Evolutionary conservation across 2,329 filamentous ascomycete genomes (phyloP), one percentile per base, ranked within the genome.

Genomic region (Rhynchosporium agropyri): DNA sequence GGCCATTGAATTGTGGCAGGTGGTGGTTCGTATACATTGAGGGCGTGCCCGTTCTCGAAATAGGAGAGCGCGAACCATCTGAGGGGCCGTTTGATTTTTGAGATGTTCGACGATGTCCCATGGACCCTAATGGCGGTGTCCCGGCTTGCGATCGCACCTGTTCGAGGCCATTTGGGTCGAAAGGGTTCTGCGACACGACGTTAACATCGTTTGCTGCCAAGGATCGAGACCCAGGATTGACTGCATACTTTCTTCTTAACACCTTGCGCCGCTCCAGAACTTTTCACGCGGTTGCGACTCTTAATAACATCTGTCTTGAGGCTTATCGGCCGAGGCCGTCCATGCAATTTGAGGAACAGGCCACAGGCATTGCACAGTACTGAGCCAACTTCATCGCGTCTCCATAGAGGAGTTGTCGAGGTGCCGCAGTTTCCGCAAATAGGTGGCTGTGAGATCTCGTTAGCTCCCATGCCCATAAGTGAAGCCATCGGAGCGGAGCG

Each of bases 261-360:
- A 53, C 88, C 87, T 67, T 93, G 84, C 2, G 81, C 91, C 8
- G 90, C 86, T 60, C 85, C 84, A 77, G 86, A 85, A 33, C 92
- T 95, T 83, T 98, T 98, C 71, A 98, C 94, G 68, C 95, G 88
- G 79, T 99, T 99, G 73, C 95, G 92, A 81, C 93, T 97, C 83
- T 99, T 99, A 81, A 99, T 99, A 70, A 98, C 94, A 81, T 99
- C 95, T 55, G 95, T 98, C 83, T 99, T 99, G 72, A 99, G 84
- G 71, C 91, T 96, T 76, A 97, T 97, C 70, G 95, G 95, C 62
- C 95, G 89, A 65, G 95, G 87, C 31, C 93, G 90, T 68, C 93
- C 93, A 76, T 99, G 95, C 70, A 99, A 84, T 83, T 99, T 99
- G 73, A 98, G 84, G 78, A 98, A 99, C 62, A 99, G 84, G 64